phyloP scores from a whole-genome alignment of 805 yeast genomes.

The Candida awuae region DNA sequence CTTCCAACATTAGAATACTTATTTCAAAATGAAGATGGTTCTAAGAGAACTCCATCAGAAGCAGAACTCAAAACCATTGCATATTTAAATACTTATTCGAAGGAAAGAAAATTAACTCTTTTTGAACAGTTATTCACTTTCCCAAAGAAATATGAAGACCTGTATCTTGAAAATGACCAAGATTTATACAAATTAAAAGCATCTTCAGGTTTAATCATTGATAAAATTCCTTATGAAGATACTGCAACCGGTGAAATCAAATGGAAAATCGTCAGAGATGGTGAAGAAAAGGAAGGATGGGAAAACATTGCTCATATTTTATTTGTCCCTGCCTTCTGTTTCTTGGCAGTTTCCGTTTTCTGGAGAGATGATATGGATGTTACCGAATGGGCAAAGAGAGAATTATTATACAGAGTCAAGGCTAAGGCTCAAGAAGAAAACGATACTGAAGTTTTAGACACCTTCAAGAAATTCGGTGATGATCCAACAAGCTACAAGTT shows the following conservation, averaged over 20 bases:
- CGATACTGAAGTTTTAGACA: slow-evolving; percentile 44
- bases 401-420: slow-evolving; percentile 67
- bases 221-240: slow-evolving; percentile 78
- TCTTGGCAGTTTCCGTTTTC: slow-evolving; percentile 43
- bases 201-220: slow-evolving; percentile 59
- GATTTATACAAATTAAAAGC: slow-evolving; percentile 52
- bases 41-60: slow-evolving; percentile 62
- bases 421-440: slow-evolving; percentile 53
- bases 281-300: slow-evolving; percentile 76
- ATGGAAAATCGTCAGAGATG: slow-evolving; percentile 69
- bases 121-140: slow-evolving; percentile 37
- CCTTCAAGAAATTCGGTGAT: slow-evolving; percentile 30
- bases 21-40: slow-evolving; percentile 69
- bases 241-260: slow-evolving; percentile 68
- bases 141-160: slow-evolving; percentile 42
- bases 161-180: slow-evolving; percentile 52
- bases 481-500: slow-evolving; percentile 38
- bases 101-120: slow-evolving; percentile 45
- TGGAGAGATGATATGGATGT: slow-evolving; percentile 45
- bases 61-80: slow-evolving; percentile 66
- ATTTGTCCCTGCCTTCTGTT: slow-evolving; percentile 61
- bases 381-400: slow-evolving; percentile 77
- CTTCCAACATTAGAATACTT: slow-evolving; percentile 59
- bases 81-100: slow-evolving; percentile 54
- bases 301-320: slow-evolving; percentile 64